Evolutionary conservation across 257 asterid species (phyloP), one percentile per base, ranked within the genome.

Genomic region (Marsdenia floribunda): DNA sequence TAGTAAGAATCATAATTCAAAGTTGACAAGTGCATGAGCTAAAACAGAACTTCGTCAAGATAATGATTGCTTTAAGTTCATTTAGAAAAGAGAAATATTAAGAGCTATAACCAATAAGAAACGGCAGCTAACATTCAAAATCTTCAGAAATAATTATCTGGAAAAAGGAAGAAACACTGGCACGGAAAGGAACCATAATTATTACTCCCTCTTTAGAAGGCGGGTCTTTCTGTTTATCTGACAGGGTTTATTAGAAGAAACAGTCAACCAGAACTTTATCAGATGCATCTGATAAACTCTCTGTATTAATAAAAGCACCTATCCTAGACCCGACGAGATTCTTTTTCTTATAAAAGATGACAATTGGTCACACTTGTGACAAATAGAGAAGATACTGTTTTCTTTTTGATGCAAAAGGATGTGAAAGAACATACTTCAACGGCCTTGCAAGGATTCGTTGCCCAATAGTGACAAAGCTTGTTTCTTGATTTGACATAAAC

Each of bases 361-460:
- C 49, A 4, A 26, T 42, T 37, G 14, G 13, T 42, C 5, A 54
- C 2, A 53, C 4, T 38, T 66, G 19, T 22, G 33, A 76, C 15
- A 52, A 2, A 59, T 33, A 47, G 15, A 40, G 47, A 68, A 46
- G 53, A 76, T 10, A 57, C 49, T 55, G 3, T 29, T 15, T 74
- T 14, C 21, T 4, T 55, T 37, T 3, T 29, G 54, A 77, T 63
- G 57, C 24, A 44, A 44, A 37, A 72, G 29, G 35, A 63, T 53
- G 76, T 35, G 72, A 75, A 68, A 73, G 69, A 80, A 84, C 93
- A 38, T 86, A 94, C 99, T 89, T 94, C 82, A 94, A 86, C 49
- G 99, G 98, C 80, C 97, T 89, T 58, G 99, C 99, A 60, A 94
- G 96, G 87, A 94, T 96, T 86, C 99, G 86, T 87, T 94, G 99